Evolutionary conservation across 352 stramenopile genomes (phyloP).

Genomic region (Globisporangium lucens): DNA sequence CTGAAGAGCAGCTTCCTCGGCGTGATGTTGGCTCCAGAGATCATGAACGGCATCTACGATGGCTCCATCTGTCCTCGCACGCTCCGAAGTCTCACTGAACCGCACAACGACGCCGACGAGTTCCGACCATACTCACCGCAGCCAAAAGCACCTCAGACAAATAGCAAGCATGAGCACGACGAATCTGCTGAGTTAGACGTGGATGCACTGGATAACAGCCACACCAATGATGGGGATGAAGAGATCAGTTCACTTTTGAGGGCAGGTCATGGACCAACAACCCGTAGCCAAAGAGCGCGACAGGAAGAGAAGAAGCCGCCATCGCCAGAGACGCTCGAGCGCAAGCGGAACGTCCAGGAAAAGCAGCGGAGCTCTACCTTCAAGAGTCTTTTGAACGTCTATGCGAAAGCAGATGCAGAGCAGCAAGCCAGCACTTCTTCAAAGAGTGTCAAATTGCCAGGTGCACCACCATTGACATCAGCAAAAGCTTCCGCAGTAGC

Average conservation of each 20-base stretch:
- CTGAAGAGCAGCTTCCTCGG: conserved; percentile 44
- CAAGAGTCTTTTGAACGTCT: conserved; percentile 16
- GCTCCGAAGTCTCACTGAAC: conserved; percentile 8
- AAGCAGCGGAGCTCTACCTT: conserved; percentile 23
- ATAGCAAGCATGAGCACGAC: background rate
- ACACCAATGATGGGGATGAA: background rate
- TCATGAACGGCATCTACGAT: conserved; percentile 48
- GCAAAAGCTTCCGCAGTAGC: conserved; percentile 9
- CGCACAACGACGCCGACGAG: conserved; percentile 9
- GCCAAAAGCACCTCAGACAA: background rate
- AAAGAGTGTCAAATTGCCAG: conserved; percentile 8
- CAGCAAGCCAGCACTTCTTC: background rate
- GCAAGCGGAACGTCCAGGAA: conserved; percentile 11
- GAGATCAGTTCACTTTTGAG: background rate
- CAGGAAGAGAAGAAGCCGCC: conserved; percentile 1
- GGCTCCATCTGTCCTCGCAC: conserved; percentile 42
- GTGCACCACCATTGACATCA: background rate
- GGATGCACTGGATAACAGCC: background rate
- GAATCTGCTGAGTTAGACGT: background rate
- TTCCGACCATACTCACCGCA: conserved; percentile 2
- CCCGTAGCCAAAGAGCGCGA: background rate
- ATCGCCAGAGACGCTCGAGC: conserved; percentile 16
- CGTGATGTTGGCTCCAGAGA: conserved; percentile 26
- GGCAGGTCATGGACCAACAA: background rate
- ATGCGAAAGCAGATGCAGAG: background rate